Base-by-base conservation (phyloP, 2,329 filamentous ascomycete genomes). In the Truncatella angustata region DNA sequence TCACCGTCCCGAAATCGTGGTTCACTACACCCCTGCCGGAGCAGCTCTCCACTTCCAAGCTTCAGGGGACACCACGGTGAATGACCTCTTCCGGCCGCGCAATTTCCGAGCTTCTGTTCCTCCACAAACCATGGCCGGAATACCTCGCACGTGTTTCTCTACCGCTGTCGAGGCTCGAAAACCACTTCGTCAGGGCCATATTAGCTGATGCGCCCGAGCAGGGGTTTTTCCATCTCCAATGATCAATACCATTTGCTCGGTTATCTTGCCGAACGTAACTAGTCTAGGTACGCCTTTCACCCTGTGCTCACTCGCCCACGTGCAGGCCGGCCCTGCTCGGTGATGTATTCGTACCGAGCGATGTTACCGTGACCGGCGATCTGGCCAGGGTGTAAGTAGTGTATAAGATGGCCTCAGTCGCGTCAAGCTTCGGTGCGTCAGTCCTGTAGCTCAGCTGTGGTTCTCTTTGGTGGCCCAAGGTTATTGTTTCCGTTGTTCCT, bases 101-200 rank as follows among this genome's bases (percentile, higher is more conserved):
- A 50, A 54, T 54, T 18, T 54, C 52, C 52, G 52, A 46, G 23
- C 12, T 28, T 44, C 18, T 35, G 20, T 46, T n/a, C 26, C 14
- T 37, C 23, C 52, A 50, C 47, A 50, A 54, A 54, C 52, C 52
- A 50, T 26, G 30, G n/a, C 20, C 24, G 20, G 14, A 21, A 18
- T 16, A 7, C 39, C 30, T 49, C 39, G 37, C 51, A 53, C 51
- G 51, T 53, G 51, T 20, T 16, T 24, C 12, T 34, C 11, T 46
- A 10, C 43, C 14, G n/a, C 4, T 28, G 5, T 7, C 21, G 10
- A 26, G 23, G n/a, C n/a, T n/a, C 20, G 10, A 24, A 20, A 10
- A 44, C n/a, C n/a, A 28, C 24, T n/a, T 21, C 10, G 21, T 28
- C 5, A 4, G 23, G 5, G 24, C 21, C 21, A 3, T 30, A 2